Base-by-base conservation (phyloP, 2,329 filamentous ascomycete genomes). In the Kalaharituber pfeilii region DNA sequence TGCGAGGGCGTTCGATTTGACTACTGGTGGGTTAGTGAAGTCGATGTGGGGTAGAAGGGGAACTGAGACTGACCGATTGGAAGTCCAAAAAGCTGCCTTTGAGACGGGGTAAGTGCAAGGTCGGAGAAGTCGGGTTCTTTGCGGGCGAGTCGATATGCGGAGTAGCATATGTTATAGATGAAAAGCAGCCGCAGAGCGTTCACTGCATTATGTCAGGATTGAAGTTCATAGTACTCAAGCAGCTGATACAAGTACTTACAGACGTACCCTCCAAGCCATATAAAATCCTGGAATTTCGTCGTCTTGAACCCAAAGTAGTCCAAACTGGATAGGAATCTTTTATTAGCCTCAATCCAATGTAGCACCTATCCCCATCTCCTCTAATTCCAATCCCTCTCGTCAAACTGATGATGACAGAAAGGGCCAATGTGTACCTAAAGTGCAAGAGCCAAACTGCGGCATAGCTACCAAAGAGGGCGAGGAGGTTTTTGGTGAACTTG, bases 81-180 rank as follows among this genome's bases (percentile, higher is more conserved):
- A 36, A 98, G 78, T 49, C 87, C 88, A 51, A 98, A 78, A 13
- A 94, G 76, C 59, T 81, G 76, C 57, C 89, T 83, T 71, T 96
- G 91, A 11, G 81, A 80, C n/a, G 85, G 81, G 0, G 89, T 95
- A 61, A 98, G 76, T 57, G 89, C 80, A 51, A 98, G 94, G 67
- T 98, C 91, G 67, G 80, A 73, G 59, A 95, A 76, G 59, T 87
- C 77, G 67, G 96, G 91, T 62, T 74, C 75, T 44, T 76, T 74
- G 59, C 81, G 77, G 63, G 86, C 69, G 11, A 94, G 75, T 2
- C 89, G 91, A 47, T 79, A 72, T 55, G 85, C 71, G 33, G 86
- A 84, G 53, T 81, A 64, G 58, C 72, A 66, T 52, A 94, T 83
- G 68, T 94, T 94, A 64, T 82, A 68, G 50, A 83, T 61, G 2